Evolutionary conservation across 441 rosid species (phyloP), one percentile per base, ranked within the genome.

Genomic region (Aquilaria agallochum): DNA sequence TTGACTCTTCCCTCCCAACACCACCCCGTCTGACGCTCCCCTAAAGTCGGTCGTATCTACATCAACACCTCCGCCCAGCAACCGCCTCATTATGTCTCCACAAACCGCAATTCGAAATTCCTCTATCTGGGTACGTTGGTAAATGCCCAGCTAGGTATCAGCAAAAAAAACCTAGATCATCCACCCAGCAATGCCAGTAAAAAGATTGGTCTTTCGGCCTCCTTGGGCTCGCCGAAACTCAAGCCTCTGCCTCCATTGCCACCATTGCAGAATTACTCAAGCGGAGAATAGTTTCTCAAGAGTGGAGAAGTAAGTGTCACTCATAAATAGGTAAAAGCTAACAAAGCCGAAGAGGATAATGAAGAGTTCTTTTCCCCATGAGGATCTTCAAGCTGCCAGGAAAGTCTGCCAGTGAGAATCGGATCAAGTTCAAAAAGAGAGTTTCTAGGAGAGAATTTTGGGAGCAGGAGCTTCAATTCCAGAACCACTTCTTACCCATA

Each of bases 351-450:
- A 0, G 78, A 70, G 0, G 95, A 82, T 1, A 88, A 88, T 10
- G 93, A 86, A 12, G 89, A 87, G 76, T 92, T 92, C 72, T 92
- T 76, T 68, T 92, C 98, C 1, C 98, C 98, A 0, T 80, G 96
- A 74, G 96, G 93, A 4, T 89, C 98, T 11, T 81, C 91, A 0
- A 89, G 80, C 33, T 73, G 76, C 11, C 80, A 67, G 36, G 90
- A 86, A 59, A 84, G 77, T 56, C 74, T 75, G 5, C 50, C 33
- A 33, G 66, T 46, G 44, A 62, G 68, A 13, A 9, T 52, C 11
- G 79, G 65, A 34, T 80, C 80, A 46, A 88, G 83, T 48, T 71
- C 85, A 2, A 72, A 77, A 52, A 75, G 86, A 53, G 85, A 74
- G 30, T 70, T 76, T 67, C 66, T 11, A 47, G 80, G 53, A 59